phyloP scores from a whole-genome alignment of 2,329 filamentous ascomycete genomes.

The Colletotrichum musae region DNA sequence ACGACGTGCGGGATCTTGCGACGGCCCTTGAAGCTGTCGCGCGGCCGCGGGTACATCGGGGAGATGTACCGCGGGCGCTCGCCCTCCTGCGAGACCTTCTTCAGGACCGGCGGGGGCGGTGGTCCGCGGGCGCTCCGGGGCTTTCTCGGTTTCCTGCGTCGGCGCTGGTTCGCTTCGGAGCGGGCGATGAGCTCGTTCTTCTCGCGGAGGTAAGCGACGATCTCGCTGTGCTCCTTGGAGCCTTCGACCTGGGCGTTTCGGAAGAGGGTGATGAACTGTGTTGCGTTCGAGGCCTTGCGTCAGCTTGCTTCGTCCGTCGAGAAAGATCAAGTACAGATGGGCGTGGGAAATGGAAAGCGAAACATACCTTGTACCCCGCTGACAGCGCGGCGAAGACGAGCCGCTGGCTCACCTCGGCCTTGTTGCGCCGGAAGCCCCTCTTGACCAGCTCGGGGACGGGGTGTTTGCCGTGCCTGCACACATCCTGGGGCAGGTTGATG shows the following conservation, averaged over 20 bases:
- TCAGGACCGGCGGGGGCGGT: constrained; percentile 45
- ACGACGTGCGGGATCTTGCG: constrained; percentile 72
- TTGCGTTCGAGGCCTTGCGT: background rate
- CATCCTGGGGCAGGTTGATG: constrained; percentile 66
- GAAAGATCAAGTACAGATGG: background rate
- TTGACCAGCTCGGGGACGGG: constrained; percentile 72
- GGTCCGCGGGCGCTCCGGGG: no score
- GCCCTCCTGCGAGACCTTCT: constrained; percentile 51
- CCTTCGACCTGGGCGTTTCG: constrained; percentile 54
- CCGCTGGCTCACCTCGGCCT: constrained; percentile 68
- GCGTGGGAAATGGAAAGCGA: background rate
- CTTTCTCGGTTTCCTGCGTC: constrained; percentile 40
- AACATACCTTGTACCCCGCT: constrained; percentile 75
- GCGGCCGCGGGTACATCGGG: constrained; percentile 63
- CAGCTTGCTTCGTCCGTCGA: background rate
- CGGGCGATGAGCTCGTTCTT: constrained; percentile 22
- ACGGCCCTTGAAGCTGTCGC: constrained; percentile 58
- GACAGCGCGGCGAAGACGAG: constrained; percentile 74
- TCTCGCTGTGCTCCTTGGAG: constrained; percentile 56
- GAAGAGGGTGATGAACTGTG: constrained; percentile 59
- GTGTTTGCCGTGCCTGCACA: constrained; percentile 52
- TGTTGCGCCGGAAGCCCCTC: constrained; percentile 74
- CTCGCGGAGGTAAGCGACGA: constrained; percentile 58
- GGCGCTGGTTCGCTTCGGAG: constrained; percentile 34
- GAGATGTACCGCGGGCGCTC: constrained; percentile 64